Evolutionary conservation across 768 basidiomycete genomes (phyloP).

Genomic region (Boletus reticulatus): DNA sequence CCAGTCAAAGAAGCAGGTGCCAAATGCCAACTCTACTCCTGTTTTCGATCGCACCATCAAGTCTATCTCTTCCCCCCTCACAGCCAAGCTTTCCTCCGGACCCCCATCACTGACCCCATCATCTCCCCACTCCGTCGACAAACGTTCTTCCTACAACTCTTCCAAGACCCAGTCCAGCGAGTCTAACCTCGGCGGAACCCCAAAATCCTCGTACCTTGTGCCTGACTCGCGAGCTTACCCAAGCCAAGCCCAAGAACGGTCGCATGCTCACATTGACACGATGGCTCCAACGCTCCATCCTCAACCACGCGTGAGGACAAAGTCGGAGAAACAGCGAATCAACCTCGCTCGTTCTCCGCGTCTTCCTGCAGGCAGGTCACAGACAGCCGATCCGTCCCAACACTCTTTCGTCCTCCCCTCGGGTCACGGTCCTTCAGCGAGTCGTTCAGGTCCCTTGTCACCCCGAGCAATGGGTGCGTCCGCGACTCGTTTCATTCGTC

Average conservation of each 20-base stretch:
- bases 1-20: constrained; percentile 57
- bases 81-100: constrained; percentile 16
- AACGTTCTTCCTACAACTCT: constrained; percentile 75
- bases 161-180: constrained; percentile 76
- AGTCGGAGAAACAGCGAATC: constrained; percentile 47
- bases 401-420: constrained; percentile 39
- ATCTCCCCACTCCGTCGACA: constrained; percentile 52
- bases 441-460: constrained; percentile 53
- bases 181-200: constrained; percentile 45
- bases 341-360: constrained; percentile 47
- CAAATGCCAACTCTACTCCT: constrained; percentile 36
- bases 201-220: constrained; percentile 29
- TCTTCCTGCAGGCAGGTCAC: constrained; percentile 25
- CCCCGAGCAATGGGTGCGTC: constrained; percentile 69
- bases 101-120: constrained; percentile 52
- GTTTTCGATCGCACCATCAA: constrained; percentile 47
- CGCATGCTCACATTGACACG: constrained; percentile 14
- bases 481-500: constrained; percentile 86
- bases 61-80: constrained; percentile 26
- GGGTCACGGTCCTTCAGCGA: constrained; percentile 28
- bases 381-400: constrained; percentile 35
- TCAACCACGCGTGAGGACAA: constrained; percentile 36
- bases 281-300: constrained; percentile 25
- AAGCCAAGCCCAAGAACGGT: constrained; percentile 11
- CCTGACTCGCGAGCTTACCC: constrained; percentile 22